phyloP scores from a whole-genome alignment of 73 alveolate species.

The Paramecium pentaurelia region DNA sequence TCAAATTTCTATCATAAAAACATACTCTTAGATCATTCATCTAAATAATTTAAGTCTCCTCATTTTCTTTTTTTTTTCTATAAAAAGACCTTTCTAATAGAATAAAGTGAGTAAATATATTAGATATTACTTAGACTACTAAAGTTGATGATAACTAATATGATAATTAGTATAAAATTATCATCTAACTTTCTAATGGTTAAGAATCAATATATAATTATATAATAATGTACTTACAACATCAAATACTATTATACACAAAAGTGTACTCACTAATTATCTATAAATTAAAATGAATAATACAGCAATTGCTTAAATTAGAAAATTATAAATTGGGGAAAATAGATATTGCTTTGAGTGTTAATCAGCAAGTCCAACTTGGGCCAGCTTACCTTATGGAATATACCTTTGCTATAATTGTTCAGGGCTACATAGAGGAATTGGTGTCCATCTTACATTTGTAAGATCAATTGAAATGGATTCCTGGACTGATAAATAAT shows the following conservation, averaged over 20 bases:
- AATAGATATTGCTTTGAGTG: conserved; percentile 9
- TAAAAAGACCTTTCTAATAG: neutral
- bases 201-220: neutral
- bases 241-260: neutral
- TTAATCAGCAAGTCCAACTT: neutral
- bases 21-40: neutral
- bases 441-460: conserved; percentile 80
- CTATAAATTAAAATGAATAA: conserved; percentile 9
- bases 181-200: neutral
- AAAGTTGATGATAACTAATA: neutral
- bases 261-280: neutral
- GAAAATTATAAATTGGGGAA: neutral
- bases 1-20: neutral
- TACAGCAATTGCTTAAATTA: neutral
- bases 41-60: neutral
- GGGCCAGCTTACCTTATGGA: conserved; percentile 3
- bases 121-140: neutral
- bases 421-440: conserved; percentile 89
- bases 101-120: neutral
- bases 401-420: neutral
- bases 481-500: conserved; percentile 78
- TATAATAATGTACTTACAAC: neutral
- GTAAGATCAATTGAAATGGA: conserved; percentile 93
- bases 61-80: neutral
- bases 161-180: neutral